Percentiles rank a stretch among this genome's conserved stretches.
Evolutionary conservation across 164 flowering plant species (phyloP).

Genomic region (Sextonia rubra): DNA sequence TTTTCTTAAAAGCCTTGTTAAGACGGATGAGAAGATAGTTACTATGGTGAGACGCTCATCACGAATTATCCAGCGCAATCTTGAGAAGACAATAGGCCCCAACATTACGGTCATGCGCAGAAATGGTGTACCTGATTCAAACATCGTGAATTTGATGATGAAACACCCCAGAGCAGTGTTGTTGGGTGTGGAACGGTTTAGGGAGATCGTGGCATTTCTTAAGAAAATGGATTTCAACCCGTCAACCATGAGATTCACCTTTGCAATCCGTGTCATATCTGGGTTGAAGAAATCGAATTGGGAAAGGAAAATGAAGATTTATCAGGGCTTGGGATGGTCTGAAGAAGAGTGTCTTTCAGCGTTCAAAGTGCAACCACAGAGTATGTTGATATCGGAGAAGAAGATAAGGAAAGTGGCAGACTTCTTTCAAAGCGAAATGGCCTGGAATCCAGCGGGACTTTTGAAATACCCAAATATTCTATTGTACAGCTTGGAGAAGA

Average conservation of each 20-base stretch:
- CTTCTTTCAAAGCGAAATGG: neutral
- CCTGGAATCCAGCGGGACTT: neutral
- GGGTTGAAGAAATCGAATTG: neutral
- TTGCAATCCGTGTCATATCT: neutral
- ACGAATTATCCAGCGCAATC: neutral
- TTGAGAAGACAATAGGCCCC: neutral
- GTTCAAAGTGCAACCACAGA: neutral
- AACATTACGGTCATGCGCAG: neutral
- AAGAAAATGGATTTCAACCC: neutral
- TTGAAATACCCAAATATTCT: neutral
- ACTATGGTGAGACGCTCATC: neutral
- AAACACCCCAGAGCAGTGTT: neutral
- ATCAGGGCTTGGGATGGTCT: neutral
- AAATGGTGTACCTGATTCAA: neutral
- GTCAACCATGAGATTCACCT: neutral
- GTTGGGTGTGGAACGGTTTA: neutral
- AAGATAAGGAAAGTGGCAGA: neutral
- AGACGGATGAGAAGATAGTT: neutral
- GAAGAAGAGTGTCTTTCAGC: neutral
- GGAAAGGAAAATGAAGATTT: neutral
- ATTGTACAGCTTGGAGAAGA: neutral
- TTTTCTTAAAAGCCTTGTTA: neutral
- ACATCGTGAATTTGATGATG: neutral
- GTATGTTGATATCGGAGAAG: neutral
- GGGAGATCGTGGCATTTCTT: neutral